Evolutionary conservation across 306 rosid species (phyloP).

Genomic region (Prosopis cineraria): DNA sequence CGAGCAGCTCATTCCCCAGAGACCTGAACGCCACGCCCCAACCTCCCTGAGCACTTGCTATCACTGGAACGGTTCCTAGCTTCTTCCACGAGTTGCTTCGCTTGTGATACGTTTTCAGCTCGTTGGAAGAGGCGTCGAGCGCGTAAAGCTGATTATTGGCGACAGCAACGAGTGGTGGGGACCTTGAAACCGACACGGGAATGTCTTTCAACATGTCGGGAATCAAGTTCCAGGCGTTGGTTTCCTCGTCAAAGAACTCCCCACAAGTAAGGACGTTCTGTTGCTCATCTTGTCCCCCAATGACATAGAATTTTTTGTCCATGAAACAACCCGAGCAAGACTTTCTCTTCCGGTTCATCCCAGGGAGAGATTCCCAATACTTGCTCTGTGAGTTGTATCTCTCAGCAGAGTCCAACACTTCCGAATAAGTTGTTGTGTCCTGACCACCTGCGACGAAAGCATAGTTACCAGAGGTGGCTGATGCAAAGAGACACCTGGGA

Average conservation of each 20-base stretch:
- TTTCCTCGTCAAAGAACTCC: conserved; percentile 59
- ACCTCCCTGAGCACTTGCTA: conserved; percentile 59
- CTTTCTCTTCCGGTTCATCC: conserved; percentile 54
- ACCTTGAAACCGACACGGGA: conserved; percentile 32
- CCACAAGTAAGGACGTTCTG: conserved; percentile 54
- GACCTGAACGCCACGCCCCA: conserved; percentile 93
- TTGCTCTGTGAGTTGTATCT: conserved; percentile 55
- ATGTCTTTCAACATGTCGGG: conserved; percentile 57
- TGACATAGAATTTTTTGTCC: conserved; percentile 67
- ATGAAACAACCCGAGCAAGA: conserved; percentile 72
- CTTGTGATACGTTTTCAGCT: conserved; percentile 68
- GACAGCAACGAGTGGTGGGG: conserved; percentile 79
- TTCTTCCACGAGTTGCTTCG: conserved; percentile 63
- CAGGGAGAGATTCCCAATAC: conserved; percentile 66
- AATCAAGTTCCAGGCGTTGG: conserved; percentile 63
- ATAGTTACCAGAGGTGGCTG: conserved; percentile 56
- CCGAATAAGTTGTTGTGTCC: conserved; percentile 35
- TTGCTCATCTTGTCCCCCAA: conserved; percentile 67
- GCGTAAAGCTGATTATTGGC: conserved; percentile 65
- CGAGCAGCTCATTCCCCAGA: conserved; percentile 72
- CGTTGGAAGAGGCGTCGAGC: conserved; percentile 56
- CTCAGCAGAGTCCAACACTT: conserved; percentile 57
- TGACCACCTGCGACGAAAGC: conserved; percentile 82
- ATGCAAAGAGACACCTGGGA: conserved; percentile 68
- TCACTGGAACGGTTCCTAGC: conserved; percentile 67